Evolutionary conservation across 495 filamentous ascomycete species (phyloP).

Genomic region (Annulohypoxylon maeteangense): DNA sequence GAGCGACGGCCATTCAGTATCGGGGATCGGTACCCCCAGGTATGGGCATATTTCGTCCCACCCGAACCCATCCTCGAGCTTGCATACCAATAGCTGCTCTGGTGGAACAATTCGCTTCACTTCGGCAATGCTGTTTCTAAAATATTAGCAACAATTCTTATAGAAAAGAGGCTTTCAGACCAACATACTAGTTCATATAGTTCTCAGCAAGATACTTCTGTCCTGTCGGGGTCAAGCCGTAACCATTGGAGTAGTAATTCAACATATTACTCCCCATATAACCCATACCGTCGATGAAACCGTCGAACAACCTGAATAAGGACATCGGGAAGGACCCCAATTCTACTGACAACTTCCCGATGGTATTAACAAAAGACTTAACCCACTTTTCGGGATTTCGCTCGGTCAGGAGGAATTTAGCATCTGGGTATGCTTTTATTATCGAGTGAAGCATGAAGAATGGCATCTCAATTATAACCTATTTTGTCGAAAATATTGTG

Average conservation of each 20-base stretch:
- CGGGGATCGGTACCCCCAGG: conserved; percentile 44
- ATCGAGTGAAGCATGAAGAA: conserved; percentile 44
- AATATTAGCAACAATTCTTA: background rate
- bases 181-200: conserved; percentile 46
- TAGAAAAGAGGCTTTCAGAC: background rate
- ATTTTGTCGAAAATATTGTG: background rate
- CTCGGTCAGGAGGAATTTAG: conserved; percentile 50
- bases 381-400: conserved; percentile 50
- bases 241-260: conserved; percentile 36
- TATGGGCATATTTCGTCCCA: conserved; percentile 49
- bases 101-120: conserved; percentile 48
- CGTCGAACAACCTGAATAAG: conserved; percentile 39
- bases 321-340: conserved; percentile 34
- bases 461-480: conserved; percentile 47
- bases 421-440: conserved; percentile 47
- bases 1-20: conserved; percentile 38
- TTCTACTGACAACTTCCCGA: conserved; percentile 15
- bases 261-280: background rate
- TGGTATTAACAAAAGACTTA: conserved; percentile 37
- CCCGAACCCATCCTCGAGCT: conserved; percentile 49
- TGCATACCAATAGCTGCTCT: conserved; percentile 42
- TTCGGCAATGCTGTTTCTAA: conserved; percentile 40
- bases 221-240: conserved; percentile 30
- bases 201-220: conserved; percentile 35
- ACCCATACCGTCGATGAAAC: conserved; percentile 20